These are phyloP conservation scores for Colletotrichum graminicola DNA, from an alignment of 2,329 filamentous ascomycete genomes.

Conservation along the genomic window DNA sequence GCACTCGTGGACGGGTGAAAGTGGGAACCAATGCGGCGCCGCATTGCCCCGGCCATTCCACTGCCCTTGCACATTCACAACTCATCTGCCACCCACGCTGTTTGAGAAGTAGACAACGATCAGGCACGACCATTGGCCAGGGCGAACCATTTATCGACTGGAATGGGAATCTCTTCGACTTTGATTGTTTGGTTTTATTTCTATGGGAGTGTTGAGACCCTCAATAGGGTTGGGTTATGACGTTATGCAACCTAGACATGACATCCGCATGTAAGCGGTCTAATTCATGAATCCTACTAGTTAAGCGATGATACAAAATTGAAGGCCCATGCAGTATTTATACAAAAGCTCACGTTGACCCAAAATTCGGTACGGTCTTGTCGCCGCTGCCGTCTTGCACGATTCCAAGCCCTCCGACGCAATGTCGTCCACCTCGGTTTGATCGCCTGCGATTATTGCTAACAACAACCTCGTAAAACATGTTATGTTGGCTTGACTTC, in stretches of 20 bases:
- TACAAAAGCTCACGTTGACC: not conserved
- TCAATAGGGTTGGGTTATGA: not conserved
- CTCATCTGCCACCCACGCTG: no score
- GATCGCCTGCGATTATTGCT: not conserved
- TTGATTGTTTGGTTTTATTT: not conserved
- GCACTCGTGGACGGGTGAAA: not conserved
- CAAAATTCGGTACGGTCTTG: not conserved
- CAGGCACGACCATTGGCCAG: not conserved
- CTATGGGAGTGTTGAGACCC: not conserved
- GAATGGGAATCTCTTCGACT: no score
- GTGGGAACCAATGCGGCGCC: conserved; percentile 15
- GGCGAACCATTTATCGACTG: not conserved
- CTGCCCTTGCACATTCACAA: no score
- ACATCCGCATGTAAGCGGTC: not conserved
- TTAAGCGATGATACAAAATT: not conserved
- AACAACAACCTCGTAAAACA: not conserved
- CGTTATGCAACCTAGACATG: not conserved
- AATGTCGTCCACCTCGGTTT: not conserved
- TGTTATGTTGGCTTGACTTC: not conserved
- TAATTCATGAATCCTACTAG: not conserved
- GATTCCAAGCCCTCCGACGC: not conserved
- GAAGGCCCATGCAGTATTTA: not conserved
- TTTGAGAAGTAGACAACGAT: not conserved
- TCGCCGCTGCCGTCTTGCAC: no score
- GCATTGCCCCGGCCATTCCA: not conserved